Base-by-base conservation (phyloP, 371 early-diverging fungal genomes). In the Mortierella sp. region DNA sequence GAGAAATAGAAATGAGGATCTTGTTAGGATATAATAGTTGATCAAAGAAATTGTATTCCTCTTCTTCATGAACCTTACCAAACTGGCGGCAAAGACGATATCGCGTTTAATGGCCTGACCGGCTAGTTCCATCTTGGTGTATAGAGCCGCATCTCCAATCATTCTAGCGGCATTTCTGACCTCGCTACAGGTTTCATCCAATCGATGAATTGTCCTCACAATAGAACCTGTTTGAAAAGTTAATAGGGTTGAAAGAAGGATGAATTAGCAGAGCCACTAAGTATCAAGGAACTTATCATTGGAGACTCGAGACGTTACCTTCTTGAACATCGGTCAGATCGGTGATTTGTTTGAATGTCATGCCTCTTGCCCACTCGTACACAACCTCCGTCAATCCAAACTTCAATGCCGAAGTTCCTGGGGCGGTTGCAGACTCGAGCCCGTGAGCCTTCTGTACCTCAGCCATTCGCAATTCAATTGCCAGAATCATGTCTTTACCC, bases 101-200 rank as follows among this genome's bases (percentile, higher is more conserved):
- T 99, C 99, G 68, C 99, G 92, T 74, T 97, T 95, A 75, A 99
- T 98, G 34, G 92, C 87, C 73, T 90, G 91, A 55, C 94, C 91
- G 5, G 98, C 99, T 56, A 92, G 90, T 69, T 97, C 96, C 96
- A 99, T 98, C 86, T 98, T 97, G 55, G 92, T 92, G 79, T 93
- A 97, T 53, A 99, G 88, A 51, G 90, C 90, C 0, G 94, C 90
- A 83, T 99, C 97, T 9, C 99, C 99, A 40, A 99, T 95, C 83
- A 97, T 91, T 64, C 95, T 84, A 2, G 99, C 97, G 0, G 99
- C 99, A 56, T 93, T 92, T 65, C 91, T 89, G 31, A 99, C 94
- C 76, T 99, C 99, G 57, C 97, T 93, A 42, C 98, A 95, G 1
- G 97, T 95, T 84, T 99, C 99, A 71, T 98, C 98, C 65, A 99